Percentiles rank a stretch among this genome's conserved stretches.
Conservation (phyloP, 2,329 filamentous ascomycete species). For the Aspergillus sclerotialis region DNA sequence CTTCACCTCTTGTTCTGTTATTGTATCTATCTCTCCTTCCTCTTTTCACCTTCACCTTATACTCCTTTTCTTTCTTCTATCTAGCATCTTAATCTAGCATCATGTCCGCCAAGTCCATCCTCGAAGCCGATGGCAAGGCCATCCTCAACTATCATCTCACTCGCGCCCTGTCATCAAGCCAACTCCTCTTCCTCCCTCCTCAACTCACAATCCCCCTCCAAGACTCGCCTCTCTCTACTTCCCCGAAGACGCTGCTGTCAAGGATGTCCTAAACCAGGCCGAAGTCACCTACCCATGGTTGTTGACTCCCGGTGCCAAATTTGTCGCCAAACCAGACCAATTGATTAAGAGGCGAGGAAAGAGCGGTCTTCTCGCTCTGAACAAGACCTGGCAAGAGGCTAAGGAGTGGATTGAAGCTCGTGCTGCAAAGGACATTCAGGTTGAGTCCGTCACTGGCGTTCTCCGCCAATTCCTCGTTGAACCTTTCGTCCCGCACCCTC, state of each 20-base stretch:
- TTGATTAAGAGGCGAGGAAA: slow-evolving; percentile 99
- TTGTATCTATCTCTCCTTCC: slow-evolving; percentile 4
- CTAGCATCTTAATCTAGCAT: slow-evolving; percentile 26
- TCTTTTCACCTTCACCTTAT: slow-evolving; percentile 5
- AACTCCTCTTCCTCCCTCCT: slow-evolving; percentile 74
- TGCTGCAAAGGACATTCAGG: slow-evolving; percentile 85
- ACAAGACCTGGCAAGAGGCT: slow-evolving; percentile 95
- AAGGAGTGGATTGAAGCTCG: slow-evolving; percentile 89
- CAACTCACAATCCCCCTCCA: slow-evolving; percentile 86
- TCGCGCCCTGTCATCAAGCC: slow-evolving; percentile 95
- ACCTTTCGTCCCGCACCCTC: slow-evolving; percentile 93
- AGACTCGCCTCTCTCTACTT: slow-evolving; percentile 91
- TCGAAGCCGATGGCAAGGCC: slow-evolving; percentile 99
- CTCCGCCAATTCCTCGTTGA: slow-evolving; percentile 96
- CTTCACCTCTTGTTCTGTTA: slow-evolving; percentile 29
- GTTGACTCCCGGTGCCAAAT: slow-evolving; percentile 72
- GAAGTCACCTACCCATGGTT: slow-evolving; percentile 97
- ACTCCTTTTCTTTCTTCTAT: slow-evolving; percentile 6
- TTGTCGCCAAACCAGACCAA: slow-evolving; percentile 99
- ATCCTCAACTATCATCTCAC: slow-evolving; percentile 99
- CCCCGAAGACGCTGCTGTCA: slow-evolving; percentile 75
- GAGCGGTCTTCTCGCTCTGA: slow-evolving; percentile 90
- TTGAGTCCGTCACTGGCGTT: slow-evolving; percentile 83
- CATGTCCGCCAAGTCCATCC: slow-evolving; percentile 95
- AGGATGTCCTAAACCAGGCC: slow-evolving; percentile 84